Conservation (phyloP, 352 stramenopile species). For the Elongisporangium undulatum region DNA sequence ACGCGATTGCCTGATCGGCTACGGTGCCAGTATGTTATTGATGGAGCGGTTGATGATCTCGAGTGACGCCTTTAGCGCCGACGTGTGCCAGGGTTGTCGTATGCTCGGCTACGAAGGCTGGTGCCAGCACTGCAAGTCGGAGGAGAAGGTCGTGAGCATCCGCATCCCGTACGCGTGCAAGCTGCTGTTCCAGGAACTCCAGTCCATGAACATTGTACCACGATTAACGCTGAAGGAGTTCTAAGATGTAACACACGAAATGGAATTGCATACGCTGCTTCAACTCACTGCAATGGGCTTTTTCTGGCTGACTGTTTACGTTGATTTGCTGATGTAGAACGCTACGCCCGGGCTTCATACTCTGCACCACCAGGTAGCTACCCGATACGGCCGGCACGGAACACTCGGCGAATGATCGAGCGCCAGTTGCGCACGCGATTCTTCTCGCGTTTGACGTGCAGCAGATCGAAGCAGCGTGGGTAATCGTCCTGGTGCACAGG, state of each 20-base stretch:
- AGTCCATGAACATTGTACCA: conserved; percentile 99
- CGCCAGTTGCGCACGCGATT: conserved; percentile 12
- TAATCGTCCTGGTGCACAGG: conserved; percentile 7
- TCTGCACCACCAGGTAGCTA: too few species aligned
- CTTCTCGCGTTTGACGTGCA: conserved; percentile 4
- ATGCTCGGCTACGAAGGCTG: conserved; percentile 97
- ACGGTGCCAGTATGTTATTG: conserved; percentile 98
- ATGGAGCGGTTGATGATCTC: conserved; percentile 99
- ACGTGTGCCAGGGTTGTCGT: conserved; percentile 97
- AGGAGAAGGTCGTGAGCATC: conserved; percentile 97
- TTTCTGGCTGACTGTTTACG: not conserved
- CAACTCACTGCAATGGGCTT: not conserved
- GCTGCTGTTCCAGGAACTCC: conserved; percentile 97
- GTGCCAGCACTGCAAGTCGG: conserved; percentile 98
- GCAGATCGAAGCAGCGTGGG: conserved; percentile 17
- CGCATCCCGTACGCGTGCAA: conserved; percentile 99
- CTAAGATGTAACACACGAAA: conserved; percentile 19
- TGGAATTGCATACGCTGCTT: not conserved
- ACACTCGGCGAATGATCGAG: conserved; percentile 4
- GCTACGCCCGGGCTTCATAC: not conserved
- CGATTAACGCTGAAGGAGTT: conserved; percentile 96
- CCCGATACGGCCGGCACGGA: not conserved
- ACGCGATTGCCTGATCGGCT: conserved; percentile 99
- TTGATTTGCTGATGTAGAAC: not conserved
- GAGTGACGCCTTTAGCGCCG: conserved; percentile 98